Percentiles rank a stretch among this genome's conserved stretches.
Evolutionary conservation across 208 protist species (phyloP).

Genomic region (Herpetomonas samuelpessoai): DNA sequence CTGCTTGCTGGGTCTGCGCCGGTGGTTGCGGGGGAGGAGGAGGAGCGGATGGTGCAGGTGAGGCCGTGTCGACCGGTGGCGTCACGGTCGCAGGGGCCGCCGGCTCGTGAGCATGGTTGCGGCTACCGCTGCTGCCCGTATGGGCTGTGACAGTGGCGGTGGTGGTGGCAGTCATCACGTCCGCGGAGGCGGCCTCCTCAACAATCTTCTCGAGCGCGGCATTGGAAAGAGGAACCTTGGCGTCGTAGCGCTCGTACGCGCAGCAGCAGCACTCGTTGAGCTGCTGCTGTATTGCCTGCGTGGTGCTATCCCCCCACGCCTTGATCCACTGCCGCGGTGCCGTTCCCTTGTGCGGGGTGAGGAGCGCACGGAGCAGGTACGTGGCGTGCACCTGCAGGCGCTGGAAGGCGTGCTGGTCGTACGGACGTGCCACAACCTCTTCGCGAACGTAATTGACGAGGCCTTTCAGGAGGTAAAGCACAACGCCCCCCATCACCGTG

Average conservation of each 20-base stretch:
- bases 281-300: slow-evolving; percentile 33
- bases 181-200: slow-evolving; percentile 18
- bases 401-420: slow-evolving; percentile 45
- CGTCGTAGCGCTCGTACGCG: slow-evolving; percentile 71
- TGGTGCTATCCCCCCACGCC: slow-evolving; percentile 40
- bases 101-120: too few species aligned
- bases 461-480: slow-evolving; percentile 67
- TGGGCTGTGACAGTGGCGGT: background rate
- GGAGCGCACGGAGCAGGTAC: slow-evolving; percentile 58
- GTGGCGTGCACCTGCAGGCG: slow-evolving; percentile 64
- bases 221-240: slow-evolving; percentile 56
- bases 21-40: too few species aligned
- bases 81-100: too few species aligned
- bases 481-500: slow-evolving; percentile 38
- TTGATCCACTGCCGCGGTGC: slow-evolving; percentile 43
- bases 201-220: slow-evolving; percentile 59
- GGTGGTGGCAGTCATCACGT: background rate
- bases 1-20: background rate
- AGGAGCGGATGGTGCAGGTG: too few species aligned
- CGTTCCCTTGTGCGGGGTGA: slow-evolving; percentile 42
- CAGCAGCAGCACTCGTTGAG: slow-evolving; percentile 70
- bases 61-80: too few species aligned
- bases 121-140: too few species aligned
- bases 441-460: slow-evolving; percentile 64
- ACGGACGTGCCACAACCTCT: slow-evolving; percentile 7